phyloP scores from a whole-genome alignment of 1,284 basidiomycete genomes.

The Anthracocystis setariae region DNA sequence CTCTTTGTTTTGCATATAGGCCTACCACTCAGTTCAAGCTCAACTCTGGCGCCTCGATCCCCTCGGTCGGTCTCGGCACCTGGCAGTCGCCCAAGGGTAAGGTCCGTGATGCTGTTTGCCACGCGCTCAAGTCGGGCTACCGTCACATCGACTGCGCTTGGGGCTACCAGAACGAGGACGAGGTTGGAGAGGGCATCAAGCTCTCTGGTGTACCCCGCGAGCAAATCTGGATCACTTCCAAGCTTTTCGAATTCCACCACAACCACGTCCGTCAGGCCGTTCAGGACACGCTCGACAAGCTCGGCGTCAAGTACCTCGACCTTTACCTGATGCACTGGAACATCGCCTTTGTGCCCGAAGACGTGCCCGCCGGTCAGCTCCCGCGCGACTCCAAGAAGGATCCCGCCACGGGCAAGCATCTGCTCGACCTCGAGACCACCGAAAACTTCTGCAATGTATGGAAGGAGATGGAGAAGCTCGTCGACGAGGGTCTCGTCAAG shows the following conservation, averaged over 20 bases:
- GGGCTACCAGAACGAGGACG: slow-evolving; percentile 77
- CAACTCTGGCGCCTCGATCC: slow-evolving; percentile 55
- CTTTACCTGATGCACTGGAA: slow-evolving; percentile 84
- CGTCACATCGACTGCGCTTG: slow-evolving; percentile 58
- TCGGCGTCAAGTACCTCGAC: slow-evolving; percentile 81
- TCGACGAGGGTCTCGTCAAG: slow-evolving; percentile 58
- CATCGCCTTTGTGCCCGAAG: slow-evolving; percentile 59
- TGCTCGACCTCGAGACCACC: slow-evolving; percentile 76
- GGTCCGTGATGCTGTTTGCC: slow-evolving; percentile 71
- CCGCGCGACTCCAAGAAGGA: slow-evolving; percentile 60
- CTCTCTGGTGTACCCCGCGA: slow-evolving; percentile 78
- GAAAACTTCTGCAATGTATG: slow-evolving; percentile 53
- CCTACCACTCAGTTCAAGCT: slow-evolving; percentile 51
- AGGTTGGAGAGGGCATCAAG: slow-evolving; percentile 82
- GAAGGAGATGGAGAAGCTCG: slow-evolving; percentile 57
- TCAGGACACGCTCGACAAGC: slow-evolving; percentile 78
- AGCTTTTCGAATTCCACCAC: slow-evolving; percentile 78
- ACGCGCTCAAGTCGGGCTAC: slow-evolving; percentile 60
- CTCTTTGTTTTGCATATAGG: slow-evolving; percentile 10
- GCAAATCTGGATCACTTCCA: slow-evolving; percentile 85
- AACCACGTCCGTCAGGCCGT: slow-evolving; percentile 70
- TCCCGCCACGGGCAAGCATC: slow-evolving; percentile 69
- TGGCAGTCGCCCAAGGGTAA: slow-evolving; percentile 67
- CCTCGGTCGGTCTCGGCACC: slow-evolving; percentile 55
- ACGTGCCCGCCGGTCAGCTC: slow-evolving; percentile 52